Percentiles rank a stretch among this genome's conserved stretches.
Conservation (phyloP, 352 stramenopile genomes). For the Peronospora destructor region DNA sequence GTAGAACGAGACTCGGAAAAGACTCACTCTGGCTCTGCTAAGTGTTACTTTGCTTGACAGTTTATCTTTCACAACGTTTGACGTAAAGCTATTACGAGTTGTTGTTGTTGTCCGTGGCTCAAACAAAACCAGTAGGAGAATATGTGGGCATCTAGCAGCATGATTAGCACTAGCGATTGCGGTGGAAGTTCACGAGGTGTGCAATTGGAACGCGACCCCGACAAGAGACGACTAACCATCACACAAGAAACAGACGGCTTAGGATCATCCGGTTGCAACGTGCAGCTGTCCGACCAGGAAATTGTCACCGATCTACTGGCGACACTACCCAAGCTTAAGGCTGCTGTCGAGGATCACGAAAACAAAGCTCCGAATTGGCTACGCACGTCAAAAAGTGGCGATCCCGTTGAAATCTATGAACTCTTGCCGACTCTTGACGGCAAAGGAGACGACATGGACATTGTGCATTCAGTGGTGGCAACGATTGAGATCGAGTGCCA, state of each 20-base stretch:
- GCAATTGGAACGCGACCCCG: constrained; percentile 18
- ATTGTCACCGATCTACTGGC: constrained; percentile 38
- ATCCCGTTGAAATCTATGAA: constrained; percentile 43
- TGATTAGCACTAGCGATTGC: constrained; percentile 28
- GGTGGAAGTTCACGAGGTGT: constrained; percentile 25
- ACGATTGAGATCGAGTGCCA: constrained; percentile 48
- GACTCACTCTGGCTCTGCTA: constrained; percentile 18
- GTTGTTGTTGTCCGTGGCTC: constrained; percentile 8
- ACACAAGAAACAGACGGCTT: constrained; percentile 9
- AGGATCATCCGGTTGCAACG: constrained; percentile 9
- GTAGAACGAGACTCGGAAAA: constrained; percentile 8
- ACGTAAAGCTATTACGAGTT: constrained; percentile 1
- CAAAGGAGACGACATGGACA: constrained; percentile 40
- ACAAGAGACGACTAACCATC: constrained; percentile 22
- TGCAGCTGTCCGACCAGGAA: constrained; percentile 36
- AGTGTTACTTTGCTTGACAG: constrained; percentile 4
- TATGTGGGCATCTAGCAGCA: constrained; percentile 33
- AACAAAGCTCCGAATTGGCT: constrained; percentile 33
- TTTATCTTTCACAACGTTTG: constrained; percentile 17
- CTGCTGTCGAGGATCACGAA: constrained; percentile 32
- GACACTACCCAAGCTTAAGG: constrained; percentile 38
- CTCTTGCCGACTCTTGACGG: constrained; percentile 27
- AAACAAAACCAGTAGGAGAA: not conserved
- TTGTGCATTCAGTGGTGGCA: constrained; percentile 44
- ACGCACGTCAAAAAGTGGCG: constrained; percentile 38